These are phyloP conservation scores for Globisporangium polare DNA, from an alignment of 352 stramenopile genomes.

Conservation along the genomic window DNA sequence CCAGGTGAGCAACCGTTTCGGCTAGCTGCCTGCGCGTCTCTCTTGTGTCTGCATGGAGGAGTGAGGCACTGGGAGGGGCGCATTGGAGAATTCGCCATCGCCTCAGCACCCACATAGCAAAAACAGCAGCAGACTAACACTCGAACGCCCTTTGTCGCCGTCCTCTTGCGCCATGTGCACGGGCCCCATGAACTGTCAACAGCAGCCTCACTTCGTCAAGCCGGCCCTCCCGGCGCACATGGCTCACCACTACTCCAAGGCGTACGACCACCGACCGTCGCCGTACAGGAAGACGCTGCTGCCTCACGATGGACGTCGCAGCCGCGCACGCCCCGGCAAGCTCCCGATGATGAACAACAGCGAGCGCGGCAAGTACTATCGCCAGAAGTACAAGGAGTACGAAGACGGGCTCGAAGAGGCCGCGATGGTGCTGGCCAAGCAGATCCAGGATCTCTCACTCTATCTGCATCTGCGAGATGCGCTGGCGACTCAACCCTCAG, in stretches of 20 bases:
- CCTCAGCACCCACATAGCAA: too few relatives aligned
- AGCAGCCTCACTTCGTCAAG: neutral
- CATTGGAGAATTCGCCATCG: neutral
- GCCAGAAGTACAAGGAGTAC: conserved; percentile 57
- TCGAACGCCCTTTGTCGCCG: too few relatives aligned
- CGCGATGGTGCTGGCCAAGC: conserved; percentile 25
- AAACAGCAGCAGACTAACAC: too few relatives aligned
- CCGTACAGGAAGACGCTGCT: neutral
- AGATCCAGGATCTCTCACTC: conserved; percentile 35
- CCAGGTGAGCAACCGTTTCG: neutral
- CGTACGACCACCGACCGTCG: neutral
- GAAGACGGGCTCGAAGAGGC: conserved; percentile 34
- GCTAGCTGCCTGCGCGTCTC: neutral
- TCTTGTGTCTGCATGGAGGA: neutral
- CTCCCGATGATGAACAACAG: conserved; percentile 67
- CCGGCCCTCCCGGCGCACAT: too few relatives aligned
- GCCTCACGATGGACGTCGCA: neutral
- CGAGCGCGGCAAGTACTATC: conserved; percentile 65
- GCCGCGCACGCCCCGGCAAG: conserved; percentile 25
- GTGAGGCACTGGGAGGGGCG: neutral
- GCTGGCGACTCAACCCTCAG: conserved; percentile 10
- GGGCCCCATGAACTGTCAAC: neutral
- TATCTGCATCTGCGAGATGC: conserved; percentile 32
- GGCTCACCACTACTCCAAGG: too few relatives aligned
- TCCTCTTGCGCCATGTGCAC: neutral